A percentile compares a stretch with the other conserved stretches of the same genome.
Evolutionary conservation across 2,329 filamentous ascomycete genomes (phyloP).

Genomic region (Alternaria atra): DNA sequence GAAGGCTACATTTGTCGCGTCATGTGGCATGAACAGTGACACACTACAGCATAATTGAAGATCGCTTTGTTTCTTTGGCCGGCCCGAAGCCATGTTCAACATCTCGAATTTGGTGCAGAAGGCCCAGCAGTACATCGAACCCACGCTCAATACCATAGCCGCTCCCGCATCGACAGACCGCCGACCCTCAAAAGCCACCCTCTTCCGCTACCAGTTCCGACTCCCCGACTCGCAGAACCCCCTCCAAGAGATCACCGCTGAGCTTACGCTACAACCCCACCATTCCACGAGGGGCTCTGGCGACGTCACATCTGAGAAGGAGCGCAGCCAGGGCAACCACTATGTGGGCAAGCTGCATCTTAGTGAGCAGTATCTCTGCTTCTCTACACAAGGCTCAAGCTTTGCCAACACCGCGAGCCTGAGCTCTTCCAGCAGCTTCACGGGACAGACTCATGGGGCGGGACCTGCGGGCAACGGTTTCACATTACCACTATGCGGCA

Average conservation of each 20-base stretch:
- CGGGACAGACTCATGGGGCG: slow-evolving; percentile 89
- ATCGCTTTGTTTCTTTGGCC: slow-evolving; percentile 19
- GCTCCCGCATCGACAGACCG: slow-evolving; percentile 74
- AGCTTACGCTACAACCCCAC: slow-evolving; percentile 84
- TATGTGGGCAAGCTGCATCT: slow-evolving; percentile 93
- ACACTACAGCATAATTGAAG: slow-evolving; percentile 22
- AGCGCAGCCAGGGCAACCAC: slow-evolving; percentile 77
- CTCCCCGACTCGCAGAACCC: slow-evolving; percentile 92
- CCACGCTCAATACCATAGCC: slow-evolving; percentile 71
- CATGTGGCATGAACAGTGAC: slow-evolving; percentile 37
- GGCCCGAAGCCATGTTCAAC: slow-evolving; percentile 53
- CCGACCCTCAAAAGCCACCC: slow-evolving; percentile 86
- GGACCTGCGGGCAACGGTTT: slow-evolving; percentile 96
- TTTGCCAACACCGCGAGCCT: slow-evolving; percentile 83
- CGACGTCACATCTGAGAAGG: slow-evolving; percentile 63
- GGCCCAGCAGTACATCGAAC: slow-evolving; percentile 94
- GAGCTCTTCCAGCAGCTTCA: slow-evolving; percentile 82
- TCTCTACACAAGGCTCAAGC: slow-evolving; percentile 91
- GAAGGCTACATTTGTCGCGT: slow-evolving; percentile 27
- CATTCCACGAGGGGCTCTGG: slow-evolving; percentile 58
- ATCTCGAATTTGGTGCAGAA: slow-evolving; percentile 89
- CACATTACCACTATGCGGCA: slow-evolving; percentile 89
- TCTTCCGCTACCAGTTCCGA: slow-evolving; percentile 97
- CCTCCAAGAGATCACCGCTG: slow-evolving; percentile 94
- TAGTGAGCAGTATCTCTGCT: slow-evolving; percentile 94